These are phyloP conservation scores for Jamesozyma rosinii DNA, from an alignment of 805 yeast species.

Conservation along the genomic window DNA sequence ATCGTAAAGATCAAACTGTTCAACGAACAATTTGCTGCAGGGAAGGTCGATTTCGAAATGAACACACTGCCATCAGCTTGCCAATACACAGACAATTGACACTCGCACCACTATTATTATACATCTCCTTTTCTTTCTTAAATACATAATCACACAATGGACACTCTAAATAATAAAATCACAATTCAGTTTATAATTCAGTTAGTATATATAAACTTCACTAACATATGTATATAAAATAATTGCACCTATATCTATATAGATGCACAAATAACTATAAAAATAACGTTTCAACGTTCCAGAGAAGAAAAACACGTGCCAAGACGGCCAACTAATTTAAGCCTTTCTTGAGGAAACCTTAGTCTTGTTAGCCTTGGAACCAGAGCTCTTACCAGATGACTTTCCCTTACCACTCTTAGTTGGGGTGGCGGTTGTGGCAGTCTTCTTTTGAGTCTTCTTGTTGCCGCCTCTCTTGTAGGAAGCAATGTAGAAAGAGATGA, in stretches of 20 bases:
- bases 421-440: conserved; percentile 27
- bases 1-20: conserved; percentile 14
- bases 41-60: conserved; percentile 16
- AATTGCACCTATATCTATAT: no score
- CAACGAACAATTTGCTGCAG: conserved; percentile 14
- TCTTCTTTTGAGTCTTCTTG: conserved; percentile 32
- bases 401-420: conserved; percentile 8
- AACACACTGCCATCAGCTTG: conserved; percentile 16
- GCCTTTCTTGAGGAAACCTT: conserved; percentile 30
- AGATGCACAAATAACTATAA: no score
- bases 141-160: no score
- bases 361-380: conserved; percentile 8
- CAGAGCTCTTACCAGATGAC: conserved; percentile 10
- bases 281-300: no score
- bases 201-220: no score
- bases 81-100: conserved; percentile 4
- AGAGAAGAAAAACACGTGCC: no score
- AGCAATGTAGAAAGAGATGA: conserved; percentile 85
- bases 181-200: neutral
- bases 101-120: neutral
- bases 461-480: conserved; percentile 54
- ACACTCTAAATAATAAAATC: no score
- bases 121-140: neutral
- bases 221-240: no score
- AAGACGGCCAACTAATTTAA: conserved; percentile 4